Percentiles rank a stretch among this genome's conserved stretches.
Evolutionary conservation across 768 basidiomycete species (phyloP).

Genomic region (Termitomyces heimii): DNA sequence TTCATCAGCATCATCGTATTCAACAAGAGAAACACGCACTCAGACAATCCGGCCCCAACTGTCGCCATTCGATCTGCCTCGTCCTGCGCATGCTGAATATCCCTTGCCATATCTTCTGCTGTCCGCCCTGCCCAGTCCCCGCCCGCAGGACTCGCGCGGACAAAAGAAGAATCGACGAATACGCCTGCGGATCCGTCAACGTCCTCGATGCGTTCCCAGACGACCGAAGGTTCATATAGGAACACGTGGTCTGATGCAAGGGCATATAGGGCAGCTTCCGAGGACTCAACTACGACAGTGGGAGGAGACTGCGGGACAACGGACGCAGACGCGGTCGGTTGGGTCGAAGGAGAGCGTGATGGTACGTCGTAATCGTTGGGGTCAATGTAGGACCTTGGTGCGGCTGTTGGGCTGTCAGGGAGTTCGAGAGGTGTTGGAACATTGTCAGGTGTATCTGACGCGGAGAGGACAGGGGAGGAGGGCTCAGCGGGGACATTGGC

Average conservation of each 20-base stretch:
- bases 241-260: constrained; percentile 87
- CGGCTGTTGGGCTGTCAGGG: neutral
- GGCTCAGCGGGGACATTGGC: neutral
- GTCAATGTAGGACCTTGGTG: constrained; percentile 10
- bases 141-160: constrained; percentile 57
- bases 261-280: constrained; percentile 54
- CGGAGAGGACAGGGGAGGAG: constrained; percentile 1
- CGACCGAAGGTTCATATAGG: constrained; percentile 66
- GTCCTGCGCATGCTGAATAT: constrained; percentile 34
- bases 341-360: neutral
- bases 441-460: constrained; percentile 2
- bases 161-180: constrained; percentile 74
- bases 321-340: neutral
- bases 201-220: constrained; percentile 91
- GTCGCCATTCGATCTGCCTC: constrained; percentile 16
- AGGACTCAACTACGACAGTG: neutral
- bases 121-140: constrained; percentile 78
- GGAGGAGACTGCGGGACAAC: neutral
- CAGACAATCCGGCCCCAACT: constrained; percentile 32
- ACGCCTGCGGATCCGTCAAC: constrained; percentile 73
- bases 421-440: constrained; percentile 5
- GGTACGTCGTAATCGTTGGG: neutral
- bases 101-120: constrained; percentile 50
- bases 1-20: neutral
- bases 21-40: constrained; percentile 40